These are phyloP conservation scores for Colletotrichum sidae DNA, from an alignment of 2,329 filamentous ascomycete genomes.

Conservation along the genomic window DNA sequence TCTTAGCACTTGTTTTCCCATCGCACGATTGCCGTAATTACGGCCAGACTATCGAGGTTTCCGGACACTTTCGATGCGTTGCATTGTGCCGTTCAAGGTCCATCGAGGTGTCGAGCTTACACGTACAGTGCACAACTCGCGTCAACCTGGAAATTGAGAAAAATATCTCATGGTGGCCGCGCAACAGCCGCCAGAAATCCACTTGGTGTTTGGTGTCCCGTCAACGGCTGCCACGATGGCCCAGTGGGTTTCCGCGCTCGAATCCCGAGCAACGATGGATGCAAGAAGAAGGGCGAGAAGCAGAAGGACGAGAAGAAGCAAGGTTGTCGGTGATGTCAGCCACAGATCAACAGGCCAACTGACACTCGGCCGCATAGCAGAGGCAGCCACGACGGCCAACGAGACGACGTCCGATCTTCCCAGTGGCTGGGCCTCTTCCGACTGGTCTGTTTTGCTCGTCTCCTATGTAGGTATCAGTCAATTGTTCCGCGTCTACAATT, in stretches of 20 bases:
- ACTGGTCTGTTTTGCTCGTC: too few relatives aligned
- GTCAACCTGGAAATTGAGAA: conserved; percentile 15
- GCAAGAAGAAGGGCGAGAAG: not conserved
- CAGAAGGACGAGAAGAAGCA: conserved; percentile 1
- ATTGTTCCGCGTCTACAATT: too few relatives aligned
- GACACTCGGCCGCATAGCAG: not conserved
- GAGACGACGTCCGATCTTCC: too few relatives aligned
- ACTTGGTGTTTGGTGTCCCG: not conserved
- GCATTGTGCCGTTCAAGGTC: conserved; percentile 4
- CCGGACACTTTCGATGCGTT: not conserved
- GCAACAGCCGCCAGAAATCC: conserved; percentile 13
- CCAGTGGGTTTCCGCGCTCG: not conserved
- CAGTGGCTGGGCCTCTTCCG: conserved; percentile 15
- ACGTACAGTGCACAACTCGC: conserved; percentile 22
- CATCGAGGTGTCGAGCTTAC: not conserved
- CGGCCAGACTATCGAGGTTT: too few relatives aligned
- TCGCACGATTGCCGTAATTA: not conserved
- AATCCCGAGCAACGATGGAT: not conserved
- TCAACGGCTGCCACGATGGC: conserved; percentile 24
- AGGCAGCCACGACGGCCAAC: not conserved
- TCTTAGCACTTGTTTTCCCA: not conserved
- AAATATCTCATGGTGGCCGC: conserved; percentile 23
- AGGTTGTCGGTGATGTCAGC: conserved; percentile 18
- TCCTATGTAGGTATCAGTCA: too few relatives aligned
- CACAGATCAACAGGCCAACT: conserved; percentile 16